These are phyloP conservation scores for Phytophthora litchii DNA, from an alignment of 352 stramenopile species.

Conservation along the genomic window DNA sequence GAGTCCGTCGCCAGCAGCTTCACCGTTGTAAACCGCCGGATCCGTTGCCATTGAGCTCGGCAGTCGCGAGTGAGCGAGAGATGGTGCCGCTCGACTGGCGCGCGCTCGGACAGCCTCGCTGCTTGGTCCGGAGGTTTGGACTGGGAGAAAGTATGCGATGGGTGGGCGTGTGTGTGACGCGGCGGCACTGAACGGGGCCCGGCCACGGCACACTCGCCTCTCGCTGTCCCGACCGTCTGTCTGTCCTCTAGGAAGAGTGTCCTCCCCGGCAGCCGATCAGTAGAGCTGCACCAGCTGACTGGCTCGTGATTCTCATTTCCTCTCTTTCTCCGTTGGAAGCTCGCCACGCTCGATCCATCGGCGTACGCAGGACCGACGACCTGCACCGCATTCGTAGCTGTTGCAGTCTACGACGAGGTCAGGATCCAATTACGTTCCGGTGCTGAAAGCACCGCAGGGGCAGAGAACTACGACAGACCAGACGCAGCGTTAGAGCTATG, in stretches of 20 bases:
- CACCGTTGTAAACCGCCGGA: not conserved
- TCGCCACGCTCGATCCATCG: constrained; percentile 10
- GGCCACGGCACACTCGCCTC: constrained; percentile 12
- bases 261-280: constrained; percentile 34
- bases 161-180: constrained; percentile 33
- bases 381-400: constrained; percentile 2
- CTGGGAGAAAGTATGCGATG: constrained; percentile 20
- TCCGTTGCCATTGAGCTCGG: constrained; percentile 6
- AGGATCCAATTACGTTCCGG: constrained; percentile 14
- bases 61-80: constrained; percentile 22
- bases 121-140: constrained; percentile 24
- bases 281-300: constrained; percentile 44
- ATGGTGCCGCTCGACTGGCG: constrained; percentile 27
- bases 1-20: not conserved
- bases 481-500: constrained; percentile 30
- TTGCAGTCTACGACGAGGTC: constrained; percentile 1
- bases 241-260: constrained; percentile 31
- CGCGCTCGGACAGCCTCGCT: constrained; percentile 3
- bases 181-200: constrained; percentile 8
- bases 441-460: constrained; percentile 17
- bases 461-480: constrained; percentile 13
- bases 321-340: constrained; percentile 39
- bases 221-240: constrained; percentile 33
- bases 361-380: constrained; percentile 4
- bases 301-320: constrained; percentile 44